Conservation (phyloP, 768 basidiomycete species). For the Candolleomyces efflorescens region DNA sequence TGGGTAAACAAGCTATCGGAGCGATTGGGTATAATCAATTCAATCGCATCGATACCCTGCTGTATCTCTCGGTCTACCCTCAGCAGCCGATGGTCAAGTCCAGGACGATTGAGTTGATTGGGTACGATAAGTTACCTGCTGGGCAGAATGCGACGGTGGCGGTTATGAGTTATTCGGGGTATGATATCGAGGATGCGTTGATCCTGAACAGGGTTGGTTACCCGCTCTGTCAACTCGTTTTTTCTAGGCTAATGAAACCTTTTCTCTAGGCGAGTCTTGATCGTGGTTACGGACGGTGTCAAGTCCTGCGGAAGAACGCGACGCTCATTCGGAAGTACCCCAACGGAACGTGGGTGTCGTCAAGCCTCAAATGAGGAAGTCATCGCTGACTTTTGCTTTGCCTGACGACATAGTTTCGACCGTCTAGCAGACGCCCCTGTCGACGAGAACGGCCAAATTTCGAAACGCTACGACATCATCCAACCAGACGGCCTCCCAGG, state of each 20-base stretch:
- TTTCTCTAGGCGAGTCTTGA: constrained; percentile 79
- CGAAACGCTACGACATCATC: constrained; percentile 87
- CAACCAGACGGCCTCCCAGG: constrained; percentile 92
- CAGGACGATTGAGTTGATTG: constrained; percentile 94
- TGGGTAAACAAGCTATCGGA: constrained; percentile 99
- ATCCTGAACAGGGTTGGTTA: constrained; percentile 82
- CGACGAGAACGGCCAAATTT: constrained; percentile 73
- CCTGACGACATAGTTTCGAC: constrained; percentile 60
- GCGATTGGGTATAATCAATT: constrained; percentile 98
- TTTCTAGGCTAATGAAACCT: background rate
- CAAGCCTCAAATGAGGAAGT: no score
- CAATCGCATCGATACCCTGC: constrained; percentile 93
- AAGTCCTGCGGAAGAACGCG: constrained; percentile 93
- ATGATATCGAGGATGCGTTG: constrained; percentile 98
- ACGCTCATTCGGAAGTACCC: constrained; percentile 95
- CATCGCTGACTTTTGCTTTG: constrained; percentile 7
- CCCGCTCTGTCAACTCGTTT: background rate
- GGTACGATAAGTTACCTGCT: constrained; percentile 94
- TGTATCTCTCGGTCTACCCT: constrained; percentile 97
- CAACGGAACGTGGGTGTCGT: constrained; percentile 82
- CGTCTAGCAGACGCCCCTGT: constrained; percentile 89
- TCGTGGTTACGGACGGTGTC: constrained; percentile 95
- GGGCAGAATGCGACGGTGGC: constrained; percentile 98
- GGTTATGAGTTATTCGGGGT: constrained; percentile 99
- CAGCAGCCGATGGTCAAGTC: constrained; percentile 99